phyloP scores from a whole-genome alignment of 2,329 filamentous ascomycete genomes.

The Cladophialophora psammophila region DNA sequence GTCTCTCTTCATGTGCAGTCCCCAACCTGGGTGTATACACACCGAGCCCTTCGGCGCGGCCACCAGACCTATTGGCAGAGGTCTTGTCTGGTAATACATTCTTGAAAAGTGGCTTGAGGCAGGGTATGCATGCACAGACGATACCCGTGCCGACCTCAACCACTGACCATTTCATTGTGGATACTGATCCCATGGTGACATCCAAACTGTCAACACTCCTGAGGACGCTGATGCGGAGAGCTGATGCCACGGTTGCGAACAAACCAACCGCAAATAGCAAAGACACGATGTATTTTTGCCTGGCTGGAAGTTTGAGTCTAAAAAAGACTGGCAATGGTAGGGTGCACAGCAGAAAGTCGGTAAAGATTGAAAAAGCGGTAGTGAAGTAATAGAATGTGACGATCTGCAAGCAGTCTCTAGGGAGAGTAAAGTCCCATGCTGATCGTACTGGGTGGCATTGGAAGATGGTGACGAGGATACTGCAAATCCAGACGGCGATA shows the following conservation, averaged over 20 bases:
- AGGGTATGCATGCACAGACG: conserved; percentile 53
- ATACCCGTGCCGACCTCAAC: conserved; percentile 55
- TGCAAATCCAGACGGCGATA: conserved; percentile 43
- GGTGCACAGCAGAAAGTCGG: conserved; percentile 63
- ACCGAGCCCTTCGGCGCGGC: conserved; percentile 11
- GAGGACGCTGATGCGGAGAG: conserved; percentile 57
- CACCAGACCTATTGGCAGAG: conserved; percentile 26
- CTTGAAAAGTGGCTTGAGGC: conserved; percentile 52
- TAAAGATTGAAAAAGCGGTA: conserved; percentile 67
- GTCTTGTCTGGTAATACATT: conserved; percentile 50
- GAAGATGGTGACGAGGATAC: conserved; percentile 54
- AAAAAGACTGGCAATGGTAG: conserved; percentile 60
- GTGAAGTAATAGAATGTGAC: conserved; percentile 61
- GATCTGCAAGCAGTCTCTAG: conserved; percentile 56
- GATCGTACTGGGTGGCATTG: conserved; percentile 54
- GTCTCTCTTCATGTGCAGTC: conserved; percentile 28
- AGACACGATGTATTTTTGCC: conserved; percentile 58
- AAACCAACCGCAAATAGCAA: conserved; percentile 61
- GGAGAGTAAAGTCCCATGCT: conserved; percentile 49
- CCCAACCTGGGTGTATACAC: conserved; percentile 23
- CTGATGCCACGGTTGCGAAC: conserved; percentile 58
- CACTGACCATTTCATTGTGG: conserved; percentile 57
- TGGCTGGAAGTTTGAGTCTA: conserved; percentile 55
- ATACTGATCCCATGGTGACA: conserved; percentile 48
- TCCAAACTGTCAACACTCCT: conserved; percentile 48